Evolutionary conservation across 2,329 filamentous ascomycete species (phyloP).

Genomic region (Cytospora chrysosperma): DNA sequence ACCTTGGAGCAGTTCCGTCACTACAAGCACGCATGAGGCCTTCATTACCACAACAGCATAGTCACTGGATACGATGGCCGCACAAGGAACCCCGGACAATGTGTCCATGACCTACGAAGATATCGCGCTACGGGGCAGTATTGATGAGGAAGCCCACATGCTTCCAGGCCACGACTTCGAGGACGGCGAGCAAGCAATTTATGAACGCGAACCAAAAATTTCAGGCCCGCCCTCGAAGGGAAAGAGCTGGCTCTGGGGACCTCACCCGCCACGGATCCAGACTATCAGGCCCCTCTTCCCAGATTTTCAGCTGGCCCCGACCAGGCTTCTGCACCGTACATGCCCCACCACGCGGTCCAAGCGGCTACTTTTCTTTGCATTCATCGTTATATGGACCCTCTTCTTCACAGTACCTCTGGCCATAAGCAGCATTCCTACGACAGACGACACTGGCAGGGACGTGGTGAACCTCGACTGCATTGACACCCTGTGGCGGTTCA

Average conservation of each 20-base stretch:
- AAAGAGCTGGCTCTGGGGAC: not conserved
- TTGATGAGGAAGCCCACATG: not conserved
- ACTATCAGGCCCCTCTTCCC: not conserved
- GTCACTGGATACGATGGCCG: not conserved
- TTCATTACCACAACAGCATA: not conserved
- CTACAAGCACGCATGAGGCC: not conserved
- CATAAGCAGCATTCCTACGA: not conserved
- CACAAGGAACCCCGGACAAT: not conserved
- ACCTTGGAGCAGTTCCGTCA: not conserved
- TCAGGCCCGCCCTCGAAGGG: not conserved
- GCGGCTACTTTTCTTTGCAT: not conserved
- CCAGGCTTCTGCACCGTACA: not conserved
- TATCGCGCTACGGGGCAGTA: not conserved
- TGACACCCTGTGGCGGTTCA: conserved; percentile 54
- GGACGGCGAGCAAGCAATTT: not conserved
- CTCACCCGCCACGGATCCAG: not conserved
- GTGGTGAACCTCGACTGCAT: conserved; percentile 48
- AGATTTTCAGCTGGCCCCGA: not conserved
- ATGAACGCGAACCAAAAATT: not conserved
- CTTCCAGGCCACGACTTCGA: not conserved
- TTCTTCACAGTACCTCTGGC: not conserved
- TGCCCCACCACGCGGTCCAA: not conserved
- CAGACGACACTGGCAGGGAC: not conserved
- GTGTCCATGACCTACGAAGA: not conserved
- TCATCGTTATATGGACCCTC: not conserved